Evolutionary conservation across 495 filamentous ascomycete species (phyloP).

Genomic region (Penicillium bovifimosum): DNA sequence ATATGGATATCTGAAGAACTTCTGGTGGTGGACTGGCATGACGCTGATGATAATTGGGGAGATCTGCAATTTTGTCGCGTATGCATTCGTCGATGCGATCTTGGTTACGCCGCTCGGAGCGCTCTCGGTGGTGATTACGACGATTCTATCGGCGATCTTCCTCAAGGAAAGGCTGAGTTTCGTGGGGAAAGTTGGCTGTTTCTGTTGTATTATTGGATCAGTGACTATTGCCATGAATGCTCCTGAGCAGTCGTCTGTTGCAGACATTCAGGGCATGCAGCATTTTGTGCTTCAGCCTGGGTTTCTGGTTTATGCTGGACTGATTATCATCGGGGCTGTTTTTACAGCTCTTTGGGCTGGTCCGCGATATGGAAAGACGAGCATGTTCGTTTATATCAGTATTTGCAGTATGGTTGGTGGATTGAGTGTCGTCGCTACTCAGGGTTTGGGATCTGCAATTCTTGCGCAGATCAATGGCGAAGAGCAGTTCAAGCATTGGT

Average conservation of each 20-base stretch:
- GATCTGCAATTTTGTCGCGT: constrained; percentile 95
- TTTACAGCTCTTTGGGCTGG: constrained; percentile 78
- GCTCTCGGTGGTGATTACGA: constrained; percentile 91
- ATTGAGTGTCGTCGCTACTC: constrained; percentile 89
- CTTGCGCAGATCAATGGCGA: constrained; percentile 76
- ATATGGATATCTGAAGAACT: constrained; percentile 96
- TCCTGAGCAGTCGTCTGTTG: constrained; percentile 75
- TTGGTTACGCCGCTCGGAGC: constrained; percentile 92
- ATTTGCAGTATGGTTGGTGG: constrained; percentile 95
- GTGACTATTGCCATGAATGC: constrained; percentile 94
- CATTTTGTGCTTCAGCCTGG: constrained; percentile 80
- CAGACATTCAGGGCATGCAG: constrained; percentile 90
- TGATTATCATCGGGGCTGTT: constrained; percentile 67
- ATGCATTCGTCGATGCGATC: constrained; percentile 96
- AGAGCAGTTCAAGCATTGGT: constrained; percentile 94
- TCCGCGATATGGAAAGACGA: constrained; percentile 89
- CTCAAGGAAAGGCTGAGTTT: constrained; percentile 93
- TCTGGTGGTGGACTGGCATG: constrained; percentile 96
- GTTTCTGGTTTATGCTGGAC: constrained; percentile 78
- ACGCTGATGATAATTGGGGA: constrained; percentile 95
- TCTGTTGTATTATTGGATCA: constrained; percentile 88
- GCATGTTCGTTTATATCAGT: constrained; percentile 94
- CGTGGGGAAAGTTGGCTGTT: constrained; percentile 93
- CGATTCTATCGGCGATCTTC: constrained; percentile 90
- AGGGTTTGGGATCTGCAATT: constrained; percentile 89